phyloP scores from a whole-genome alignment of 352 stramenopile genomes.

The Globisporangium carolinianum region DNA sequence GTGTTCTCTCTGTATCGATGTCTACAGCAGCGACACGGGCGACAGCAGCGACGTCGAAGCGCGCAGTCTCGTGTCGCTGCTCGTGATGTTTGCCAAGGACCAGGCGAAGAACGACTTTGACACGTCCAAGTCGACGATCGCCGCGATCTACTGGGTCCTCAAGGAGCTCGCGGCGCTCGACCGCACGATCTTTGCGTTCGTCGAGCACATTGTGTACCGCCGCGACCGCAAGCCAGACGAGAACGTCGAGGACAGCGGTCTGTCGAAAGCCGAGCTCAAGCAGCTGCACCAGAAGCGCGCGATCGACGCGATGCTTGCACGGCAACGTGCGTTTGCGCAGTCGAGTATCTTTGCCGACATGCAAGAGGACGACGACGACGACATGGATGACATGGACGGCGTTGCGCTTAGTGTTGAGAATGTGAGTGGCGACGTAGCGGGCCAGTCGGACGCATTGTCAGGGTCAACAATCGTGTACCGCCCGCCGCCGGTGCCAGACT shows the following conservation, averaged over 20 bases:
- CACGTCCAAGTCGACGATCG: slow-evolving; percentile 71
- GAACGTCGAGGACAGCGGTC: slow-evolving; percentile 32
- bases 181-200: slow-evolving; percentile 33
- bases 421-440: background rate
- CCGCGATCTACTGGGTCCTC: slow-evolving; percentile 77
- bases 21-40: slow-evolving; percentile 43
- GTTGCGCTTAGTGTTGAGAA: slow-evolving; percentile 8
- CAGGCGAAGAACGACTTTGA: slow-evolving; percentile 74
- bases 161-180: slow-evolving; percentile 55
- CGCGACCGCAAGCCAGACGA: slow-evolving; percentile 61
- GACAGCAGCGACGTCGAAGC: slow-evolving; percentile 49
- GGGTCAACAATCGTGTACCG: slow-evolving; percentile 52
- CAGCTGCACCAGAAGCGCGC: slow-evolving; percentile 78
- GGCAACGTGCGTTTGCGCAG: slow-evolving; percentile 69
- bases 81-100: slow-evolving; percentile 55
- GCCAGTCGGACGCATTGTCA: background rate
- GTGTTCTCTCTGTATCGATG: background rate
- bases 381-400: slow-evolving; percentile 23
- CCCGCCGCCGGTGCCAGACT: slow-evolving; percentile 59
- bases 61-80: slow-evolving; percentile 50
- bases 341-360: slow-evolving; percentile 64
- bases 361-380: slow-evolving; percentile 57
- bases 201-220: slow-evolving; percentile 58
- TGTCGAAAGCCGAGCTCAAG: slow-evolving; percentile 67
- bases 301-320: slow-evolving; percentile 80